Base-by-base conservation (phyloP, 2,329 filamentous ascomycete genomes). In the Pochonia chlamydosporia region DNA sequence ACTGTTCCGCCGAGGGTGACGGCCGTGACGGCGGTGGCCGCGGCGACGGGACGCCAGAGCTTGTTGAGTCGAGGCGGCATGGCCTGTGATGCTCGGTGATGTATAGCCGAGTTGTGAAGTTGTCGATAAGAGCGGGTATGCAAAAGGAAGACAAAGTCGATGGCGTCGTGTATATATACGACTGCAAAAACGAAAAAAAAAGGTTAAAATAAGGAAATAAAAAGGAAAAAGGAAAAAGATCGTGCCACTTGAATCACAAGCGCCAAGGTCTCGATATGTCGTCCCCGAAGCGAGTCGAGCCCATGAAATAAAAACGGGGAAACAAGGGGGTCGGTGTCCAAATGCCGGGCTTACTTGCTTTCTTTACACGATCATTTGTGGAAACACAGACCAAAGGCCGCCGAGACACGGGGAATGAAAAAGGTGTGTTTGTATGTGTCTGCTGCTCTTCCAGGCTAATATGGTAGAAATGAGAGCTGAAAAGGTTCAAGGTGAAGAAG, bases 1-100 rank as follows among this genome's bases (percentile, higher is more conserved):
- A 63, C 50, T 31, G 56, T 56, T 37, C 60, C 65, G 47, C 63
- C 62, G 3, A 53, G 56, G 9, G 59, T 56, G 10, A 61, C 60
- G 26, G 55, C 62, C 11, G 60, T 46, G 36, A 37, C 25, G 13
- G 25, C 64, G 9, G 60, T 58, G 43, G 59, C 54, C 31, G 58
- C 63, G 42, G 61, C 55, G 40, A 67, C 53, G 30, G 67, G 67
- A 39, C 63, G 63, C 55, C 64, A 60, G 44, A 68, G 57, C 35
- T 58, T 58, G 35, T 59, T 52, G 51, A 70, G 59, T 50, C 63
- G 59, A 52, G 61, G 58, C 40, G 63, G 59, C 67, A 70, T 70
- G 44, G 39, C 44, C 16, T 18, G 8, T 10, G 35, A 40, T 45
- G 43, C 21, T 20, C 20, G 8, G 26, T 28, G 26, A 28, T 13